Evolutionary conservation across 805 yeast species (phyloP), one percentile per base, ranked within the genome.

Genomic region (Yarrowia divulgata): DNA sequence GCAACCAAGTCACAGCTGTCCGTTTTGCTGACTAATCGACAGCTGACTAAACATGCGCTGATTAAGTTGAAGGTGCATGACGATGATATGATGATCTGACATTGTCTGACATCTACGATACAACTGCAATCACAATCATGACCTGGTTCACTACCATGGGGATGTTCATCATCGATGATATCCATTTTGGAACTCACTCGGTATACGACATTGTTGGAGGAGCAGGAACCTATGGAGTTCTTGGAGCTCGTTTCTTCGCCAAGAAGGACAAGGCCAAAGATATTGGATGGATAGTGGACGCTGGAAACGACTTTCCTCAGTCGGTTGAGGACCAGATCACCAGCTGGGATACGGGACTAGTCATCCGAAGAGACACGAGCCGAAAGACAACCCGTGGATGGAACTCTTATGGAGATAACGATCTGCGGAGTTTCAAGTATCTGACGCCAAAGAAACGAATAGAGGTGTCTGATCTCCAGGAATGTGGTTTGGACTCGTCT

Each of bases 101-200:
- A 32, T 32, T 19, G 32, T 49, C 54, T 49, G 54, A 32, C 39
- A 32, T 32, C 37, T 49, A 9, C 29, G 19, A 45, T 18, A 19
- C 34, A 12, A 19, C 43, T 19, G 32, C 13, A 18, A 23, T 16
- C n/a, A 18, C 63, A 10, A 14, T 19, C 34, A 60, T 60, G 66
- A 60, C 52, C 48, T 60, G 66, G 10, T 84, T 91, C 74, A 83
- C 89, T 23, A 84, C 96, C 0, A 81, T 90, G 81, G 98, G 97
- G 57, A 89, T 93, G 91, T 90, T 92, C 79, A 92, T 94, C 74
- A 84, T 93, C 18, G 98, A 93, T 77, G 97, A 91, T 72, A 91
- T 93, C 73, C 87, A 85, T 69, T 87, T 85, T 74, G 79, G 69
- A 69, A 82, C 72, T 70, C 49, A 73, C 79, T 32, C 81, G 80